These are phyloP conservation scores for Zopfia rhizophila DNA, from an alignment of 2,329 filamentous ascomycete species.

Conservation along the genomic window DNA sequence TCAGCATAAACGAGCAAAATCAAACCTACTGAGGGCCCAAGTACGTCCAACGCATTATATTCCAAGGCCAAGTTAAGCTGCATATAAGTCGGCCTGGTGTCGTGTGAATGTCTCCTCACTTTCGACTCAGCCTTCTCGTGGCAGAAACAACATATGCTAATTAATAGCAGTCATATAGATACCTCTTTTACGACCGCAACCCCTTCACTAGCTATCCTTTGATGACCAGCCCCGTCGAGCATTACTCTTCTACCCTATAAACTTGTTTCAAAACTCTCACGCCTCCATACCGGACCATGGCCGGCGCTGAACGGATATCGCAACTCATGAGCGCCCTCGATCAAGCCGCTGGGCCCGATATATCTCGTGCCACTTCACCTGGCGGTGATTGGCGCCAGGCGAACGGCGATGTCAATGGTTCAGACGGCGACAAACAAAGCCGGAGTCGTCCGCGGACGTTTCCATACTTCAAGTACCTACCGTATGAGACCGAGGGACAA, in stretches of 20 bases:
- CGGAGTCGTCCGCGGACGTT: slow-evolving; percentile 85
- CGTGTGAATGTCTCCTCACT: slow-evolving; percentile 22
- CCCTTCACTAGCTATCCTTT: slow-evolving; percentile 33
- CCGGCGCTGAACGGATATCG: slow-evolving; percentile 53
- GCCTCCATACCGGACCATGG: slow-evolving; percentile 44
- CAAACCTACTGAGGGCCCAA: no score
- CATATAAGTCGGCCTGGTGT: slow-evolving; percentile 14
- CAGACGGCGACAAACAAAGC: slow-evolving; percentile 68
- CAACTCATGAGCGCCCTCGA: slow-evolving; percentile 54
- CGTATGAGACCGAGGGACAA: slow-evolving; percentile 87
- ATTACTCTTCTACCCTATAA: slow-evolving; percentile 27
- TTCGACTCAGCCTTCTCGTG: slow-evolving; percentile 19
- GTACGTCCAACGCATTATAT: no score
- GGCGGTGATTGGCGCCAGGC: slow-evolving; percentile 69
- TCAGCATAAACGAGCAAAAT: no score
- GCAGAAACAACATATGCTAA: slow-evolving; percentile 28
- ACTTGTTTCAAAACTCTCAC: slow-evolving; percentile 16
- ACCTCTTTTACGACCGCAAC: slow-evolving; percentile 15
- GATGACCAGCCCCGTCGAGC: slow-evolving; percentile 31
- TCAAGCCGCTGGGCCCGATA: slow-evolving; percentile 67
- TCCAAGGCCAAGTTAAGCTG: slow-evolving; percentile 2
- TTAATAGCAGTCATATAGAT: slow-evolving; percentile 16
- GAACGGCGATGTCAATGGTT: slow-evolving; percentile 59
- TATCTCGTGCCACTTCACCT: slow-evolving; percentile 87
- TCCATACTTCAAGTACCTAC: slow-evolving; percentile 89